Evolutionary conservation across 495 filamentous ascomycete species (phyloP), one percentile per base, ranked within the genome.

Genomic region (Tuber umbilicatum): DNA sequence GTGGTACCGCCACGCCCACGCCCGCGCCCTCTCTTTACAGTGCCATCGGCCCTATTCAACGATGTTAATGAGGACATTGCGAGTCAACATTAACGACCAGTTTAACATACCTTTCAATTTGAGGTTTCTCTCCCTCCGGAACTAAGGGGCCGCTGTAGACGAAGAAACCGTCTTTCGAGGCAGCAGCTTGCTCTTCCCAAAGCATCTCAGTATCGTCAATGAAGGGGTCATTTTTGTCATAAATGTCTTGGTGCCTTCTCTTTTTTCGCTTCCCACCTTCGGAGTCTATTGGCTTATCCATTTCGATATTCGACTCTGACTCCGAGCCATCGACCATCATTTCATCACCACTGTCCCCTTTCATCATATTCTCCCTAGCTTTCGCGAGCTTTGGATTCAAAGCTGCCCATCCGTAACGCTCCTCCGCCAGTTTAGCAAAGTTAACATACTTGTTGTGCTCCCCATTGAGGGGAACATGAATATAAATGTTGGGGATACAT

Each of bases 141-240:
- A 97, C 87, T 75, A 97, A 84, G 42, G 94, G 93, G 64, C 94
- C 92, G 78, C 90, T 91, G 83, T 95, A 94, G 35, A 94, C 92
- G 80, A 94, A 94, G 84, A 94, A 95, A 6, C 93, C 91, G 85
- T 98, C 96, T 78, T 94, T 92, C 73, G 92, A 94, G 35, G 94
- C 93, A 27, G 94, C 93, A 35, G 95, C 94, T 82, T 94, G 92
- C 83, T 97, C 93, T 84, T 98, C 93, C 93, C 94, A 99, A 12
- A 94, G 88, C 85, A 97, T 81, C 81, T 99, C 95, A 21, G 93
- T 94, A 83, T 99, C 95, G 82, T 99, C 95, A 73, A 99, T 94
- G 82, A 99, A 99, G 45, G 94, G 94, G 81, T 99, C 95, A 72
- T 95, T 93, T 77, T 93, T 93, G 84, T 97, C 94, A 80, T 99